These are phyloP conservation scores for Coprinellus aureogranulatus DNA, from an alignment of 768 basidiomycete genomes.

Conservation along the genomic window DNA sequence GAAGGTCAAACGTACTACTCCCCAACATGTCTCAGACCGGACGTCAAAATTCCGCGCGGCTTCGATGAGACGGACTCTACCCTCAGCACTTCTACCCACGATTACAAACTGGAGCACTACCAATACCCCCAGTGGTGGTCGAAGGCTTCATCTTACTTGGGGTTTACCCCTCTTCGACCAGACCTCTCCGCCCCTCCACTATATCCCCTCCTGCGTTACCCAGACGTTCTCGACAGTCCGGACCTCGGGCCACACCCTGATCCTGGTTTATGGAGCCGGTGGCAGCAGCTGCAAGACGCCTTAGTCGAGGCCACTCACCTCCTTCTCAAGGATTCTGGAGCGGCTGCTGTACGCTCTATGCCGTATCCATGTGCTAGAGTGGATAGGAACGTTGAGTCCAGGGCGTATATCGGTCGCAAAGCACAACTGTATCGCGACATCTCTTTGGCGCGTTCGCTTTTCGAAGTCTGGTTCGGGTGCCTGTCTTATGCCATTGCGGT, in stretches of 20 bases:
- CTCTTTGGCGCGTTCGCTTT: background rate
- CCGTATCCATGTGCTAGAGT: background rate
- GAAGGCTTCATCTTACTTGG: background rate
- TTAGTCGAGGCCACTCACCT: background rate
- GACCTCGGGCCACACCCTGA: background rate
- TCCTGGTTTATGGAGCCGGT: background rate
- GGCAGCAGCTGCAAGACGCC: background rate
- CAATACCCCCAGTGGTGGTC: background rate
- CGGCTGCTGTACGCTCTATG: background rate
- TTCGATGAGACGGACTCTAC: background rate
- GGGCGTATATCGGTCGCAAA: background rate
- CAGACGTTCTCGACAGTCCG: background rate
- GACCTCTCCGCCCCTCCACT: background rate
- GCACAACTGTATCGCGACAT: background rate
- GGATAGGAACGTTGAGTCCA: background rate
- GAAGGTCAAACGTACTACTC: background rate
- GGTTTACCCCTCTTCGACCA: background rate
- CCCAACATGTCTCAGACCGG: background rate
- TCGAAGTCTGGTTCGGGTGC: background rate
- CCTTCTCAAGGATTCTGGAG: background rate
- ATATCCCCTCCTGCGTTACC: background rate
- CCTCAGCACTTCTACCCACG: too few species aligned
- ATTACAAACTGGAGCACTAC: background rate
- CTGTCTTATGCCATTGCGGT: background rate
- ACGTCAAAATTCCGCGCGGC: background rate